A percentile compares a stretch with the other conserved stretches of the same genome.
These are phyloP conservation scores for Ophiocordyceps camponoti-saundersi DNA, from an alignment of 2,329 filamentous ascomycete genomes.

Conservation along the genomic window DNA sequence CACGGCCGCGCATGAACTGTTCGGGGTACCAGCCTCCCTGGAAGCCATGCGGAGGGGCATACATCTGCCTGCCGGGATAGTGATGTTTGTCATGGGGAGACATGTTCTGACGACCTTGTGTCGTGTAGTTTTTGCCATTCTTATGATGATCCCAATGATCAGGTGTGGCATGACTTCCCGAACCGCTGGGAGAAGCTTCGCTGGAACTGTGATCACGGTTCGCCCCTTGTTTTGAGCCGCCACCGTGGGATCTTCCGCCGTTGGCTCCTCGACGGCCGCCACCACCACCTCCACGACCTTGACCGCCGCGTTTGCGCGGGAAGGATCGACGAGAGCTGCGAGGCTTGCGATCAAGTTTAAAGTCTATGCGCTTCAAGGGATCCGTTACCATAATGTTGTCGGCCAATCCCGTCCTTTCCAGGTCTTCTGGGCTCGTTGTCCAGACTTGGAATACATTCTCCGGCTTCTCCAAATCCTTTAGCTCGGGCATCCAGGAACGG, in stretches of 20 bases:
- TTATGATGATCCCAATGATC: not conserved
- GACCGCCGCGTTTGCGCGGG: constrained; percentile 9
- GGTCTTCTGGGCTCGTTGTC: constrained; percentile 41
- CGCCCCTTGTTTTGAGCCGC: not conserved
- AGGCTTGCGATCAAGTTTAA: constrained; percentile 36
- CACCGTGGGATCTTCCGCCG: not conserved
- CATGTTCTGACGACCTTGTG: not conserved
- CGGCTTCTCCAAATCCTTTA: constrained; percentile 33
- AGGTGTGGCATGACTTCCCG: not conserved
- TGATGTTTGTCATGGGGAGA: constrained; percentile 1
- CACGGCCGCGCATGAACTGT: constrained; percentile 7
- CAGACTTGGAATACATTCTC: constrained; percentile 54
- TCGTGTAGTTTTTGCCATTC: not conserved
- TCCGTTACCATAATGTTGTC: constrained; percentile 48
- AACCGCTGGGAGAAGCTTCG: not conserved
- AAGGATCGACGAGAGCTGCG: constrained; percentile 8
- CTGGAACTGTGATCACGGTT: not conserved
- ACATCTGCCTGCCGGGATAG: not conserved
- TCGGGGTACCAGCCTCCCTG: constrained; percentile 2
- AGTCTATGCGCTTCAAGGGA: constrained; percentile 49
- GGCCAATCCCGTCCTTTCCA: constrained; percentile 36
- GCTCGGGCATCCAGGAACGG: constrained; percentile 55
- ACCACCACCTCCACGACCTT: constrained; percentile 4
- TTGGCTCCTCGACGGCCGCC: not conserved
- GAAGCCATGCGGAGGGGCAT: not conserved